Conservation (phyloP, 108 stramenopile genomes). For the Cyclotella kingstonii region DNA sequence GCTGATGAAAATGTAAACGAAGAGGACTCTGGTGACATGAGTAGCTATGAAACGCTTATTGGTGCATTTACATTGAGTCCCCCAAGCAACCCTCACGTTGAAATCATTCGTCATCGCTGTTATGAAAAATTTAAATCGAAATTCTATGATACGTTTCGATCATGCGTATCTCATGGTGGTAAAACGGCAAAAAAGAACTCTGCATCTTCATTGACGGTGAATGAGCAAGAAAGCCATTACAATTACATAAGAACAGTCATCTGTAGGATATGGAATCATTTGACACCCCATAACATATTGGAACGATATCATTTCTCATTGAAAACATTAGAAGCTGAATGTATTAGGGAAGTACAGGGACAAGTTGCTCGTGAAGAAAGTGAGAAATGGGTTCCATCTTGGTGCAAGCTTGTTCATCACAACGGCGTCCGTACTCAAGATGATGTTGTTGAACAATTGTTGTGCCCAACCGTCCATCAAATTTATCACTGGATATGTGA, state of each 20-base stretch:
- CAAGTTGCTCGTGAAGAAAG: background rate
- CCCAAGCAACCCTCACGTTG: conserved; percentile 60
- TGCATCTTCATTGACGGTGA: background rate
- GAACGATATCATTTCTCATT: conserved; percentile 60
- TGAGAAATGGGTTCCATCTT: background rate
- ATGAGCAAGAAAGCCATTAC: conserved; percentile 15
- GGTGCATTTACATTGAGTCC: conserved; percentile 52
- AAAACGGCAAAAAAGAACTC: background rate
- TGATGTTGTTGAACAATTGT: conserved; percentile 6
- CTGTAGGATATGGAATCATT: conserved; percentile 36
- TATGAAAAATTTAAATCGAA: conserved; percentile 70
- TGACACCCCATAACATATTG: conserved; percentile 58
- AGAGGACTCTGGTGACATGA: no score
- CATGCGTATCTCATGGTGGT: conserved; percentile 4
- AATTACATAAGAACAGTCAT: conserved; percentile 24
- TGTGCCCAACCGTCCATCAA: conserved; percentile 25
- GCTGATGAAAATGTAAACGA: no score
- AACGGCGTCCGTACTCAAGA: background rate
- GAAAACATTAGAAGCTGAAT: conserved; percentile 39
- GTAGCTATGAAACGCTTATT: background rate
- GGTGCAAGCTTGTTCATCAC: background rate
- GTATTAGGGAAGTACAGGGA: conserved; percentile 18
- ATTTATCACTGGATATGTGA: conserved; percentile 12
- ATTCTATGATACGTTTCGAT: conserved; percentile 46
- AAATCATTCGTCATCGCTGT: conserved; percentile 64